Evolutionary conservation across 2,329 filamentous ascomycete genomes (phyloP).

Genomic region (Cladosporium velox): DNA sequence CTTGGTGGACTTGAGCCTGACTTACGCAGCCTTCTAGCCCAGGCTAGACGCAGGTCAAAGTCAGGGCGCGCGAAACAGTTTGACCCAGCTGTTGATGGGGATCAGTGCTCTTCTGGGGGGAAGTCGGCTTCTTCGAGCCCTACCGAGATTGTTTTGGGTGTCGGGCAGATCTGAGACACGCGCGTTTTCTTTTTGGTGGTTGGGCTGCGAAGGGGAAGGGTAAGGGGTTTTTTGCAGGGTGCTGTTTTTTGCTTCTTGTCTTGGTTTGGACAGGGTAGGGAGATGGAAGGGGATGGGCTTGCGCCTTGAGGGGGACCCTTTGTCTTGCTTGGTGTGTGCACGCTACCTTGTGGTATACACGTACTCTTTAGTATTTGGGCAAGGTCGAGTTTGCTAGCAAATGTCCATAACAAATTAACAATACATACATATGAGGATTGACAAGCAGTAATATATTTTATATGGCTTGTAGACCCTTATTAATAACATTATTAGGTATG

Average conservation of each 20-base stretch:
- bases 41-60: background rate
- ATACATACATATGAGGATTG: background rate
- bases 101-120: background rate
- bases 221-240: background rate
- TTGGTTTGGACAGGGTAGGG: background rate
- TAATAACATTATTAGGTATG: background rate
- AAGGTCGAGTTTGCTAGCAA: background rate
- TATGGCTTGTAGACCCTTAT: background rate
- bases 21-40: background rate
- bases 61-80: background rate
- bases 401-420: background rate
- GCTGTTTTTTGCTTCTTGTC: background rate
- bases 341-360: background rate
- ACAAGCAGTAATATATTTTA: background rate
- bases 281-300: background rate
- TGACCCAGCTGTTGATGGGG: no score
- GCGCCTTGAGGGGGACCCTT: background rate
- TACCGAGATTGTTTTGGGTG: background rate
- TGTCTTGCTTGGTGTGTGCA: background rate
- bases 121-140: conserved; percentile 3
- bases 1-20: background rate
- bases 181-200: background rate
- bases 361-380: background rate
- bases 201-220: background rate
- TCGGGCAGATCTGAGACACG: conserved; percentile 1